Evolutionary conservation across 2,329 filamentous ascomycete genomes (phyloP).

Genomic region (Bipolaris bicolor): DNA sequence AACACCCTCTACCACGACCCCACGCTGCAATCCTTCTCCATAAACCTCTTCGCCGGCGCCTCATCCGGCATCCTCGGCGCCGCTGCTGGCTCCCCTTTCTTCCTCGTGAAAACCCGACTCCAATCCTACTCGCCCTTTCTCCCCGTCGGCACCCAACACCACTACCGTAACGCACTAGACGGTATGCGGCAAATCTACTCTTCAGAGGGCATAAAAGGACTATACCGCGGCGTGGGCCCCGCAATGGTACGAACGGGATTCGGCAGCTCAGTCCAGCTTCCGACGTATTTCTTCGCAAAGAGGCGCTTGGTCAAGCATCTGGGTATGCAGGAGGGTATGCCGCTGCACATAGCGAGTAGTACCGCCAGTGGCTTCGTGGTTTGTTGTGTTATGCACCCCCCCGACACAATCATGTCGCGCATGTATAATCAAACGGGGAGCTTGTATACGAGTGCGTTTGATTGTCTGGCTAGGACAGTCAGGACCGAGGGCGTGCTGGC

Average conservation of each 20-base stretch:
- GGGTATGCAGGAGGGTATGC: slow-evolving; percentile 88
- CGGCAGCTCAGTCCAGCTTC: slow-evolving; percentile 92
- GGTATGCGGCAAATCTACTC: slow-evolving; percentile 80
- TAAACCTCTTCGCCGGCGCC: slow-evolving; percentile 95
- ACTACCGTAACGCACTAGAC: slow-evolving; percentile 84
- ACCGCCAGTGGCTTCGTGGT: slow-evolving; percentile 93
- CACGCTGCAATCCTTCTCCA: slow-evolving; percentile 78
- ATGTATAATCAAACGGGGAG: slow-evolving; percentile 99
- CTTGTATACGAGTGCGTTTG: slow-evolving; percentile 90
- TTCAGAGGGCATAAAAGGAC: slow-evolving; percentile 75
- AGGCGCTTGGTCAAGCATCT: slow-evolving; percentile 79
- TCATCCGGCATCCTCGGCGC: slow-evolving; percentile 88
- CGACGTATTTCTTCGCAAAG: slow-evolving; percentile 98
- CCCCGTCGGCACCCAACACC: slow-evolving; percentile 95
- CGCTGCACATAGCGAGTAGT: slow-evolving; percentile 86
- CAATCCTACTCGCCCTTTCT: slow-evolving; percentile 93
- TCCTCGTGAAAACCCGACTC: slow-evolving; percentile 94
- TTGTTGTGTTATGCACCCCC: slow-evolving; percentile 97
- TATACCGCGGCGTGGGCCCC: slow-evolving; percentile 89
- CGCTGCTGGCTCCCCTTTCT: slow-evolving; percentile 92
- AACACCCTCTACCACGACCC: slow-evolving; percentile 72
- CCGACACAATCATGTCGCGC: slow-evolving; percentile 98
- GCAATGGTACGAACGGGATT: slow-evolving; percentile 97
- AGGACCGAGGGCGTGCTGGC: slow-evolving; percentile 89
- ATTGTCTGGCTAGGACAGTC: slow-evolving; percentile 89